Conservation (phyloP, 73 alveolate genomes). For the Tetrahymena malaccensis region DNA sequence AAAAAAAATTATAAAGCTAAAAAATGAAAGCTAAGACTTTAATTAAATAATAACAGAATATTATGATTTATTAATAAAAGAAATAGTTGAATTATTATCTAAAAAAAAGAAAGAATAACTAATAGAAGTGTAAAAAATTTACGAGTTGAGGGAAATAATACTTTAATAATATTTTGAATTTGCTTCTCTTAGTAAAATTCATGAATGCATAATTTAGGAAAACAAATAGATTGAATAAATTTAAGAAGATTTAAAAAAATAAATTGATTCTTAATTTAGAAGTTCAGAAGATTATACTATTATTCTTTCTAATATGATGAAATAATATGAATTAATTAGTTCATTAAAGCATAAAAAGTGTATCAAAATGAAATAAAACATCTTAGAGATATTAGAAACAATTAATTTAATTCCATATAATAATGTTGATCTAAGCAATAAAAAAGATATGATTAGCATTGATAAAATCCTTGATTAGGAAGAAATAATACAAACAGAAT, state of each 20-base stretch:
- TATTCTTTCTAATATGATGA: background rate
- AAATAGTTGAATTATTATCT: background rate
- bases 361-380: too few relatives aligned
- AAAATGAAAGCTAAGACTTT: background rate
- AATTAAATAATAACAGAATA: background rate
- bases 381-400: background rate
- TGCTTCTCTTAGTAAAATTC: background rate
- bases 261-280: background rate
- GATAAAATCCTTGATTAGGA: too few relatives aligned
- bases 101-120: background rate
- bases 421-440: too few relatives aligned
- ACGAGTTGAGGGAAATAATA: background rate
- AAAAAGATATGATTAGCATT: too few relatives aligned
- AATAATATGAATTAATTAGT: background rate
- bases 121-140: background rate
- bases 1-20: background rate
- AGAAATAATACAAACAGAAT: too few relatives aligned
- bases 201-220: background rate
- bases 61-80: background rate
- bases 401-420: background rate
- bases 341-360: too few relatives aligned
- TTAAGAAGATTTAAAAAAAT: background rate
- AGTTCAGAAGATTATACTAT: background rate
- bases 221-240: background rate
- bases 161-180: too few relatives aligned